Base-by-base conservation (phyloP, 2,329 filamentous ascomycete genomes). In the Calycina herbarum region DNA sequence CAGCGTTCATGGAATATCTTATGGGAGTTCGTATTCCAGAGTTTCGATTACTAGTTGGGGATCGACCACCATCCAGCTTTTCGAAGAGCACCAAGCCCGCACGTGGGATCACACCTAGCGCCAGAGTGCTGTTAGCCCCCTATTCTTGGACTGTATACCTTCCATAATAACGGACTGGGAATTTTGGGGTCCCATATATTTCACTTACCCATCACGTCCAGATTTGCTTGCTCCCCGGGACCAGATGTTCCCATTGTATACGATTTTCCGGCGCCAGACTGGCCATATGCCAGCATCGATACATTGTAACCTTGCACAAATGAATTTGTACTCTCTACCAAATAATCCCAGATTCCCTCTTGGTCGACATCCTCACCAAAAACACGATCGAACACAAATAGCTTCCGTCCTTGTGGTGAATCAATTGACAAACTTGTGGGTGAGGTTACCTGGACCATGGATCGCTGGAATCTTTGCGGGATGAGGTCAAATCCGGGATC, bases 301-400 rank as follows among this genome's bases (percentile, higher is more conserved):
- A 99, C 95, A 86, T 99, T 99, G 85, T 98, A 99, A 63, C 95
- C 95, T 76, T 97, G 93, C 1, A 95, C 82, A 73, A 99, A 99
- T 2, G 94, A 92, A 72, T 84, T 87, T 71, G 98, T 91, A 73
- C 93, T 96, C 72, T 99, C 95, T 68, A 87, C 87, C 59, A 99
- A 82, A 74, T 99, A 99, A 58, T 97, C 91, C 92, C 94, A 99
- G 58, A 99, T 81, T 58, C 94, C 94, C 71, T 95, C 91, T 77
- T 99, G 95, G 66, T 86, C 85, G 7, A 93, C 84, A 1, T 95
- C 90, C 72, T 94, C 88, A 38, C 88, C 85, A 75, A 99, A 99
- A 5, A 99, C 94, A 68, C 93, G 89, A 79, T 99, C 95, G 76
- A 99, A 99, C 24, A 98, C 90, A 76, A 99, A 99, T 3, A 97